phyloP scores from a whole-genome alignment of 139 green algal species.

The Ulvella scutata region DNA sequence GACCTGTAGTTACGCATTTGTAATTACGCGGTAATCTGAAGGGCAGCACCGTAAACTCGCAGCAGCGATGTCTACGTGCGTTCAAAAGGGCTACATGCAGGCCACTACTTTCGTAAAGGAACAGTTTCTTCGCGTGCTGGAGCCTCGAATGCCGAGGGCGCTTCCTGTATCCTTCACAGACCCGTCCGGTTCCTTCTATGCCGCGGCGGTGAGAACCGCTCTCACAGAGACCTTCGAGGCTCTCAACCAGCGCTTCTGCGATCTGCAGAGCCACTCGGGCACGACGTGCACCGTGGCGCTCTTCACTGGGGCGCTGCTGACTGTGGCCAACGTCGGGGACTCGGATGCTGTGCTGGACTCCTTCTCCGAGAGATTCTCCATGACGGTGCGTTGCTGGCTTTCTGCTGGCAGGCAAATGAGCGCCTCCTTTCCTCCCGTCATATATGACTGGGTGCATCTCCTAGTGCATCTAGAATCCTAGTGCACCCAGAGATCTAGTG shows the following conservation, averaged over 20 bases:
- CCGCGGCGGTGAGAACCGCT: not conserved
- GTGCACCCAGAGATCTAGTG: too few relatives aligned
- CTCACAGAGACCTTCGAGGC: not conserved
- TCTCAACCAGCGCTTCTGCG: not conserved
- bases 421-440: too few relatives aligned
- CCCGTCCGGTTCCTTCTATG: not conserved
- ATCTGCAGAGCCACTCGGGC: slow-evolving; percentile 13
- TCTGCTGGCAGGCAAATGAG: too few relatives aligned
- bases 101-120: not conserved
- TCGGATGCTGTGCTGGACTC: slow-evolving; percentile 62
- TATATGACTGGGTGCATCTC: too few relatives aligned
- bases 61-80: too few relatives aligned
- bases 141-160: not conserved
- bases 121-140: not conserved
- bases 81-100: not conserved
- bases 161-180: not conserved
- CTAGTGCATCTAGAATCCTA: too few relatives aligned
- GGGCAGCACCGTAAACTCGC: too few relatives aligned
- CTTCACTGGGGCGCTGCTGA: slow-evolving; percentile 55
- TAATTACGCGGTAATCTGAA: too few relatives aligned
- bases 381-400: too few relatives aligned
- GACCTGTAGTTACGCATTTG: too few relatives aligned
- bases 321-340: slow-evolving; percentile 73
- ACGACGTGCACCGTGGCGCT: slow-evolving; percentile 33
- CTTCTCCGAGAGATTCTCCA: not conserved